Percentiles rank a stretch among this genome's conserved stretches.
These are phyloP conservation scores for Termitomyces sp. DNA, from an alignment of 768 basidiomycete genomes.

Conservation along the genomic window DNA sequence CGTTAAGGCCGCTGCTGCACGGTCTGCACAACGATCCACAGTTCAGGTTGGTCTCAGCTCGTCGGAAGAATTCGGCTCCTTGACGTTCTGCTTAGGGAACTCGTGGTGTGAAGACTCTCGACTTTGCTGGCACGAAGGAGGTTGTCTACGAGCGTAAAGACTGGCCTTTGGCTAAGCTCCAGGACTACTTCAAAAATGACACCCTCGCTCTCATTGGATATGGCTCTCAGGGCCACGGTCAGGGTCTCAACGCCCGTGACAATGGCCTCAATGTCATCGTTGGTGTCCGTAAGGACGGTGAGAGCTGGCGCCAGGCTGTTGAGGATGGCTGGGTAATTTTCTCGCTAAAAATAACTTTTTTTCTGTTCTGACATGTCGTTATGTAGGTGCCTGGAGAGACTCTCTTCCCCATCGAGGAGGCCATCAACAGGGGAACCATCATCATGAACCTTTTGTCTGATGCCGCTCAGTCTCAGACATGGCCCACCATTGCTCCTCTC, in stretches of 20 bases:
- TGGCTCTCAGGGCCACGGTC: constrained; percentile 98
- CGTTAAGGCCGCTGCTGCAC: constrained; percentile 41
- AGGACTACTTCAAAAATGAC: constrained; percentile 99
- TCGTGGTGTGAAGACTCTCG: constrained; percentile 91
- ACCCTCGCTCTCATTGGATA: constrained; percentile 99
- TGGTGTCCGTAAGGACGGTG: constrained; percentile 95
- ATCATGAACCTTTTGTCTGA: constrained; percentile 99
- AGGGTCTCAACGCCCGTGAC: constrained; percentile 98
- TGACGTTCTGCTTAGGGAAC: constrained; percentile 33
- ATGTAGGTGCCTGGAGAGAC: constrained; percentile 91
- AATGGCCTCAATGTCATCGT: constrained; percentile 98
- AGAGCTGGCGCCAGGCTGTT: constrained; percentile 92
- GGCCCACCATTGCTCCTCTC: constrained; percentile 84
- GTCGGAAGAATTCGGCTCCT: constrained; percentile 6
- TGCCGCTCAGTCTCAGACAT: constrained; percentile 97
- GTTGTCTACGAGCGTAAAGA: constrained; percentile 93
- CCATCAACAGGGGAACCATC: constrained; percentile 92
- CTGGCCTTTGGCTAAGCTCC: constrained; percentile 97
- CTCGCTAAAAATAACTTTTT: background rate
- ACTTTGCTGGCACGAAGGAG: constrained; percentile 94
- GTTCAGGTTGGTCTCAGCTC: constrained; percentile 27
- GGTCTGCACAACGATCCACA: constrained; percentile 30
- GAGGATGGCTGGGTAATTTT: constrained; percentile 90
- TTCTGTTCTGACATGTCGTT: background rate
- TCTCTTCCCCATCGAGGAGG: constrained; percentile 97